Base-by-base conservation (phyloP, 169 alveolate species). In the Cryptosporidium canis region DNA sequence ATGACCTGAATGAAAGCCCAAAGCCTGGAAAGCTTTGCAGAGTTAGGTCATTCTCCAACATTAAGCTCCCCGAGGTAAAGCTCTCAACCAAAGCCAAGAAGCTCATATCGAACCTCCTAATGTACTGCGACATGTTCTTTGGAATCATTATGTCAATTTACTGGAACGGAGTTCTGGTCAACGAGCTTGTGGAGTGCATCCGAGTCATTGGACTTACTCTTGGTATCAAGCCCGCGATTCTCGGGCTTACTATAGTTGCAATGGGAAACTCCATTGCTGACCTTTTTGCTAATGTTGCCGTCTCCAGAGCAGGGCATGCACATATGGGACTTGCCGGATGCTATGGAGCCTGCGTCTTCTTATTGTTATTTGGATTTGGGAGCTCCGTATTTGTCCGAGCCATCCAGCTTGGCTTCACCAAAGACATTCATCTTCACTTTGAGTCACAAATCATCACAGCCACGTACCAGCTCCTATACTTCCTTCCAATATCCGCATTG, bases 261-360 rank as follows among this genome's bases (percentile, higher is more conserved):
- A 77, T 77, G 87, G 87, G 87, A 3, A 77, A 77, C 39, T 77
- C 87, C 7, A 77, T 77, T 77, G 87, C 87, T 6, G 87, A 77
- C 35, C 61, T 77, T 31, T 77, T 77, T 77, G 87, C 87, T 3
- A 77, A 77, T 77, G 87, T 77, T 16, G 87, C 87, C 7, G 87
- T 77, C 43, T 55, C 87, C 3, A 77, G 87, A 63, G 87, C 87
- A 35, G 87, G 87, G 7, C 87, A 77, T 58, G 87, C 72, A 21
- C 87, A 61, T 58, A 77, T 77, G 87, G 87, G 87, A 14, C 87
- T 77, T 37, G 87, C 87, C 4, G 87, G 87, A 12, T 77, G 87
- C 14, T 77, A 77, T 55, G 87, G 87, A 5, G 87, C 87, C 5
- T 77, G 87, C 35, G 87, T 77, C 35, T 77, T 77, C 12, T 47